Conservation (phyloP, 2,329 filamentous ascomycete species). For the Grosmannia serpens region DNA sequence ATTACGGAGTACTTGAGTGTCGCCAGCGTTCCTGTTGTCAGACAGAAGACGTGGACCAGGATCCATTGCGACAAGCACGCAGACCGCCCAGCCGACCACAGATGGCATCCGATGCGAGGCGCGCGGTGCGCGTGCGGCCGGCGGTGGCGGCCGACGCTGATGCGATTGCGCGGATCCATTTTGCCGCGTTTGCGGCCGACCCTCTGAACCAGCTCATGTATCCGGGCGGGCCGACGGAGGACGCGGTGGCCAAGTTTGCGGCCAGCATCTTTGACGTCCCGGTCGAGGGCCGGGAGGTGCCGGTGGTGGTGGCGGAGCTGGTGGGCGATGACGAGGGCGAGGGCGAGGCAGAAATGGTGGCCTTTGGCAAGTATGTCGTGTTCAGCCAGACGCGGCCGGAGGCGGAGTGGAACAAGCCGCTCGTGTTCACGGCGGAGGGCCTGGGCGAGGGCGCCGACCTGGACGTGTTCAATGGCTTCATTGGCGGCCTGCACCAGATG, state of each 20-base stretch:
- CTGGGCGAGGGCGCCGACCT: conserved; percentile 14
- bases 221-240: conserved; percentile 13
- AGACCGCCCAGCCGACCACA: too few relatives aligned
- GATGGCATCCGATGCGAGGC: neutral
- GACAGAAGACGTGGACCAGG: too few relatives aligned
- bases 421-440: conserved; percentile 8
- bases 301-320: conserved; percentile 17
- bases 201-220: conserved; percentile 16
- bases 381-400: conserved; percentile 13
- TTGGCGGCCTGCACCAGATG: conserved; percentile 14
- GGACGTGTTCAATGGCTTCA: conserved; percentile 15
- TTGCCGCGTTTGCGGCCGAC: conserved; percentile 13
- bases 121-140: conserved; percentile 13
- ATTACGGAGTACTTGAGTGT: too few relatives aligned
- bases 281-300: conserved; percentile 5
- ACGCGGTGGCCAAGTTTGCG: conserved; percentile 10
- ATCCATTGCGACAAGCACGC: neutral
- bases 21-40: too few relatives aligned
- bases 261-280: conserved; percentile 7
- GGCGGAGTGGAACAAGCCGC: conserved; percentile 15
- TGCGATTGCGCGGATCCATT: conserved; percentile 12
- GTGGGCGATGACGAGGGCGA: conserved; percentile 4
- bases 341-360: conserved; percentile 14
- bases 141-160: conserved; percentile 13
- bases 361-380: conserved; percentile 18